phyloP scores from a whole-genome alignment of 345 rosid species.

The Garcia nutans region DNA sequence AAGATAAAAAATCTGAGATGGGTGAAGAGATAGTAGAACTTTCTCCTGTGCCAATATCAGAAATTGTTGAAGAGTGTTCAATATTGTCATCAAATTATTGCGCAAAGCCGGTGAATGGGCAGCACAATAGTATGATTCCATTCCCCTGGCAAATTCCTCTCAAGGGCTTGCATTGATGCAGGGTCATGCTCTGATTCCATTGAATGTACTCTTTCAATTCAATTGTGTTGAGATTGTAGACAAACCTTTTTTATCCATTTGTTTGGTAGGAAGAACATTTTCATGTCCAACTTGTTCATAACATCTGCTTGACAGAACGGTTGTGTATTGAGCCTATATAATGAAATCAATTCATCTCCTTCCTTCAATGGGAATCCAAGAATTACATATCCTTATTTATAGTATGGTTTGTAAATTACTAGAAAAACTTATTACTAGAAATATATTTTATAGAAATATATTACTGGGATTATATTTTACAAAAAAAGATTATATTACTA shows the following conservation, averaged over 20 bases:
- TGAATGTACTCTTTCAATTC: neutral
- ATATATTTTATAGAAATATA: no score
- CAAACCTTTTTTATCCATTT: neutral
- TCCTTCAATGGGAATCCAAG: neutral
- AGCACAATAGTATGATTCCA: constrained; percentile 18
- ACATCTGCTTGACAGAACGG: neutral
- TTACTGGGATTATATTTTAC: no score
- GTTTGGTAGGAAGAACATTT: neutral
- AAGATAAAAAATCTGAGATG: constrained; percentile 9
- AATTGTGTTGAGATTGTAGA: neutral
- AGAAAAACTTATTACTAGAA: no score
- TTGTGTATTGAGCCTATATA: neutral
- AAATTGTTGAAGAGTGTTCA: constrained; percentile 27
- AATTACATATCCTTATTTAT: neutral
- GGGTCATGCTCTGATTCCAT: neutral
- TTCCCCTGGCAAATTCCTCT: constrained; percentile 35
- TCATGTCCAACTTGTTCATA: neutral
- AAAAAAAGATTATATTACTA: no score
- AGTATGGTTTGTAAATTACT: no score
- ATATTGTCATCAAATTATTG: constrained; percentile 30
- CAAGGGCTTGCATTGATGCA: constrained; percentile 33
- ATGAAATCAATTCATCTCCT: no score
- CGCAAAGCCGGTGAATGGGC: constrained; percentile 23
- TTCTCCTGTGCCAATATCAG: constrained; percentile 21
- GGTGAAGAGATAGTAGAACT: constrained; percentile 34